phyloP scores from a whole-genome alignment of 768 basidiomycete species.

The Fibroporia radiculosa region DNA sequence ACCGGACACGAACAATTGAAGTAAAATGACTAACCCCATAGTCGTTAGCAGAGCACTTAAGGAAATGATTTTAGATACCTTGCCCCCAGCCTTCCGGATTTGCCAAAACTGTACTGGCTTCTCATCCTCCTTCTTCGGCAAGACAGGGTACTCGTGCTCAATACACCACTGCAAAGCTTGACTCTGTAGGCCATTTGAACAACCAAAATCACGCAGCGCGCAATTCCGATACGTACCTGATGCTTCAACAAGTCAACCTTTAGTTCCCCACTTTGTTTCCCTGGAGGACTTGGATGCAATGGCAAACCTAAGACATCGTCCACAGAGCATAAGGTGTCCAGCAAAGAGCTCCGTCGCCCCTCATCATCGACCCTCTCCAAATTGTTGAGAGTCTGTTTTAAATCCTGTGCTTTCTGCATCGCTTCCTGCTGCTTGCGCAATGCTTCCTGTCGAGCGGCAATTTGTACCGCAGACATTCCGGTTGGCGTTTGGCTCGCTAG shows the following conservation, averaged over 20 bases:
- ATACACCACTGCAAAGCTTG: constrained; percentile 88
- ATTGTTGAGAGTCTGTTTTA: constrained; percentile 52
- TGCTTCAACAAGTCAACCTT: constrained; percentile 73
- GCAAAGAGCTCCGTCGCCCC: constrained; percentile 56
- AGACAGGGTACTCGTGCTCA: constrained; percentile 64
- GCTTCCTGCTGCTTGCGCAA: constrained; percentile 42
- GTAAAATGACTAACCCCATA: constrained; percentile 25
- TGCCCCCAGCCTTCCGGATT: constrained; percentile 42
- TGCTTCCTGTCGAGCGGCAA: constrained; percentile 28
- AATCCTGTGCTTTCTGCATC: constrained; percentile 54
- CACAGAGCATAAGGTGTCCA: constrained; percentile 59
- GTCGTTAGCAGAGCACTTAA: neutral
- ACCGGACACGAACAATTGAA: constrained; percentile 25
- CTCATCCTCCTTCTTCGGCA: constrained; percentile 62
- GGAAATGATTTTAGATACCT: constrained; percentile 31
- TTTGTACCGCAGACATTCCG: constrained; percentile 19
- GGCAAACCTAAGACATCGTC: constrained; percentile 72
- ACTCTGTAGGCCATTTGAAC: constrained; percentile 33
- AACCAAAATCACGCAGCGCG: neutral
- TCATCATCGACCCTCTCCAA: constrained; percentile 79
- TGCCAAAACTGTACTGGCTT: constrained; percentile 90
- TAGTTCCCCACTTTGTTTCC: constrained; percentile 56
- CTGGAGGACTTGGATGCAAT: constrained; percentile 62
- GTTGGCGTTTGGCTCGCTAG: neutral
- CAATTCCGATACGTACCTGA: constrained; percentile 48